Evolutionary conservation across 208 protist species (phyloP).

Genomic region (Trypanosomatidae sp.): DNA sequence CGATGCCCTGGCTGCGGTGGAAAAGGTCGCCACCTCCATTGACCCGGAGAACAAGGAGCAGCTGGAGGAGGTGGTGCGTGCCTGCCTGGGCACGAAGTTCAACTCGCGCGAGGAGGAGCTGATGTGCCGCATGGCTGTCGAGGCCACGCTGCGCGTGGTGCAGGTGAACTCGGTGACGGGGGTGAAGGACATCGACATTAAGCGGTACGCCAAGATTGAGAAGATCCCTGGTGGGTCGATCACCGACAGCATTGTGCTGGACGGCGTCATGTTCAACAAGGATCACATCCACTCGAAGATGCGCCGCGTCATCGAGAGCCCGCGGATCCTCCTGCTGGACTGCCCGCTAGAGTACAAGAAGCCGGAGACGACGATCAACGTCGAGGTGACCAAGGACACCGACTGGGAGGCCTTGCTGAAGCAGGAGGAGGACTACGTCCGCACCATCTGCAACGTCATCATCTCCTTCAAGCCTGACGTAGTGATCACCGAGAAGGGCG

Average conservation of each 20-base stretch:
- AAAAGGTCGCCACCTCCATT: slow-evolving; percentile 92
- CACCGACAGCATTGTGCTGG: slow-evolving; percentile 98
- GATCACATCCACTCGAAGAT: slow-evolving; percentile 98
- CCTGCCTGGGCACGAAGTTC: slow-evolving; percentile 99
- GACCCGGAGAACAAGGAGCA: slow-evolving; percentile 93
- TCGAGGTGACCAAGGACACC: slow-evolving; percentile 95
- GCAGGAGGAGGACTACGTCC: slow-evolving; percentile 99
- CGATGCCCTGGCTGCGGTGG: slow-evolving; percentile 94
- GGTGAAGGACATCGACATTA: slow-evolving; percentile 98
- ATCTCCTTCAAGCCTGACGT: slow-evolving; percentile 98
- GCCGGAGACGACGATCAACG: slow-evolving; percentile 99
- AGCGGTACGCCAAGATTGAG: slow-evolving; percentile 99
- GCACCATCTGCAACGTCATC: slow-evolving; percentile 87
- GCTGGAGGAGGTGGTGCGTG: slow-evolving; percentile 92
- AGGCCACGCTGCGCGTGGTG: slow-evolving; percentile 97
- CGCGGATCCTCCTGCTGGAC: slow-evolving; percentile 99
- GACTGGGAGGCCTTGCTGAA: slow-evolving; percentile 96
- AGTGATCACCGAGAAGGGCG: slow-evolving; percentile 99
- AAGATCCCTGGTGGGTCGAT: slow-evolving; percentile 97
- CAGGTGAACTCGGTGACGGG: slow-evolving; percentile 78
- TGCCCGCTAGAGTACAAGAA: slow-evolving; percentile 99
- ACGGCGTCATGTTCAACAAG: slow-evolving; percentile 99
- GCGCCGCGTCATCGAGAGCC: slow-evolving; percentile 95
- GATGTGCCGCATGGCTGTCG: slow-evolving; percentile 98
- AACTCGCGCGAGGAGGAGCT: slow-evolving; percentile 95